A percentile compares a stretch with the other conserved stretches of the same genome.
Conservation (phyloP, 768 basidiomycete species). For the Punctularia strigosozonata region DNA sequence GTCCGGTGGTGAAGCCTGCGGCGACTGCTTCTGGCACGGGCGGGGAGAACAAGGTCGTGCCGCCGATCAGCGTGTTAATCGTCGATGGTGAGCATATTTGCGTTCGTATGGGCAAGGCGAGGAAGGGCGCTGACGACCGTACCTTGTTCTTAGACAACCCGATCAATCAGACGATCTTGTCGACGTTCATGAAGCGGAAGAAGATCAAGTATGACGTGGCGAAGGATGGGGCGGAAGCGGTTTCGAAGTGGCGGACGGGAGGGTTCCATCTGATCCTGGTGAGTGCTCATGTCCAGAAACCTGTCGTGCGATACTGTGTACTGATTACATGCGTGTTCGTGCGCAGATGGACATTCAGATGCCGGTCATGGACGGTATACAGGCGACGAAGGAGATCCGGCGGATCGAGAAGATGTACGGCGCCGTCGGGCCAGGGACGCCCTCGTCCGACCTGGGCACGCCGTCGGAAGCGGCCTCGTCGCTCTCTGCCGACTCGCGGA, state of each 20-base stretch:
- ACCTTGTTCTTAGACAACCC: slow-evolving; percentile 64
- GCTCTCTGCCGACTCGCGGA: slow-evolving; percentile 32
- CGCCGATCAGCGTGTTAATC: slow-evolving; percentile 95
- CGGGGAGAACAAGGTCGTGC: slow-evolving; percentile 79
- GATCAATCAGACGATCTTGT: slow-evolving; percentile 94
- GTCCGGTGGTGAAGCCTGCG: too few species aligned
- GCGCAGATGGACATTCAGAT: slow-evolving; percentile 98
- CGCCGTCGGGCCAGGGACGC: slow-evolving; percentile 56
- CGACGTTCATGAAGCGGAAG: slow-evolving; percentile 95
- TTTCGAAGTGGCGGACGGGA: slow-evolving; percentile 89
- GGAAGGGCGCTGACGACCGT: background rate
- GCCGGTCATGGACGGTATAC: slow-evolving; percentile 97
- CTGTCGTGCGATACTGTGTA: background rate
- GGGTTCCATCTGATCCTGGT: slow-evolving; percentile 94
- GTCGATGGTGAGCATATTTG: slow-evolving; percentile 69
- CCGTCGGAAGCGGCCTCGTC: slow-evolving; percentile 41
- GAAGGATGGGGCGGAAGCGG: slow-evolving; percentile 90
- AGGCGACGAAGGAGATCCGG: slow-evolving; percentile 93
- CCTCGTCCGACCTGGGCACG: slow-evolving; percentile 44
- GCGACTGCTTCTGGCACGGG: too few species aligned
- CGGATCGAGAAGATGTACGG: slow-evolving; percentile 63
- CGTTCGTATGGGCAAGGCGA: background rate
- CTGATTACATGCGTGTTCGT: slow-evolving; percentile 1
- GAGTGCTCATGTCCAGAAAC: slow-evolving; percentile 18
- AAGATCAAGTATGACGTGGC: slow-evolving; percentile 92